Base-by-base conservation (phyloP, 106 monocot genomes). In the Platanthera guangdongensis region DNA sequence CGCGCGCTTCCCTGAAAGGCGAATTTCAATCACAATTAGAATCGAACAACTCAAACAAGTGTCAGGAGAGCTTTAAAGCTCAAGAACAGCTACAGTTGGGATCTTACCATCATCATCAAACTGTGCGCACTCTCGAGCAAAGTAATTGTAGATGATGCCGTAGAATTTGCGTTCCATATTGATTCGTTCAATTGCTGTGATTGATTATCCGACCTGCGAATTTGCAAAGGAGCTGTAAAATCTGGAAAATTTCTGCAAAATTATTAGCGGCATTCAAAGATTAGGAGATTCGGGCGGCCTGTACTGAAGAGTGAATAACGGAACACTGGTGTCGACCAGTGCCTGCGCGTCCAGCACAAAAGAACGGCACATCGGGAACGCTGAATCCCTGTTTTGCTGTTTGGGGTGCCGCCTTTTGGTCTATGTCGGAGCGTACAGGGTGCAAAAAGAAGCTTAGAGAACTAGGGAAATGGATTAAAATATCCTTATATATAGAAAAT, bases 161-260 rank as follows among this genome's bases (percentile, higher is more conserved):
- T 74, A 1, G 91, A 82, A 77, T 74, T 88, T 51, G 21, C 78
- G 55, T 86, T 84, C 88, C 85, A 88, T 1, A 82, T 63, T 39
- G 88, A 88, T 84, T 80, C 80, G 72, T 80, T 88, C 71, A 80
- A 60, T 55, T 74, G 77, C 52, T 84, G 82, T 19, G 51, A 75
- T 83, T 80, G 77, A 52, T 79, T 85, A 39, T 83, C 89, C 16
- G 89, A 86, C 83, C 97, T 97, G 89, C 45, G 80, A 71, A 39
- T 12, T 70, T 70, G 63, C 18, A 63, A 25, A 63, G 30, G 45
- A 13, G 15, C 3, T 63, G 19, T 19, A 8, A 68, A 68, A 45
- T 30, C 45, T 68, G 45, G 53, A 63, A 63, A 21, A 25, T 25
- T 55, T 63, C 63, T 63, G 63, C 21, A 39, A 39, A 39, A 39